These are phyloP conservation scores for Hyaloscypha bicolor DNA, from an alignment of 495 filamentous ascomycete species.

Conservation along the genomic window DNA sequence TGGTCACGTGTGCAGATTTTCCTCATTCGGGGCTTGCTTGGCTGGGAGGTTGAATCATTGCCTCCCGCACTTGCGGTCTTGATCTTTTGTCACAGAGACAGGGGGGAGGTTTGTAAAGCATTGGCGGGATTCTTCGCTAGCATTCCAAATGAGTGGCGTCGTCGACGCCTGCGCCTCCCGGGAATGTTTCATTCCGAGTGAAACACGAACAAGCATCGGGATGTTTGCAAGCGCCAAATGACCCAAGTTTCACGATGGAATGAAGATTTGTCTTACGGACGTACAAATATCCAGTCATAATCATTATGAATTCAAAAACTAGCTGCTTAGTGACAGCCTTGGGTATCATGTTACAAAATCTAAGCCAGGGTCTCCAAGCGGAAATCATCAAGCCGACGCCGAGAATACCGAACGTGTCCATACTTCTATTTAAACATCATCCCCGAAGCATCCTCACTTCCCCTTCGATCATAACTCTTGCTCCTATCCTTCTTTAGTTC, in stretches of 20 bases:
- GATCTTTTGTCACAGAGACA: neutral
- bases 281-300: neutral
- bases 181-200: too few species aligned
- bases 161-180: too few species aligned
- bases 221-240: neutral
- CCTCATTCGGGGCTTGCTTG: neutral
- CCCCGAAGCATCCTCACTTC: constrained; percentile 20
- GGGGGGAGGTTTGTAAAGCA: neutral
- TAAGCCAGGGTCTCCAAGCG: neutral
- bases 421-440: neutral
- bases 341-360: neutral
- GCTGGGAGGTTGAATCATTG: neutral
- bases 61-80: neutral
- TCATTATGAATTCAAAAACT: neutral
- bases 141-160: neutral
- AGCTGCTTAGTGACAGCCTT: neutral
- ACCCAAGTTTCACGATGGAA: neutral
- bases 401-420: neutral
- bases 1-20: neutral
- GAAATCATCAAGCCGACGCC: neutral
- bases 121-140: neutral
- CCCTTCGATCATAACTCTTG: constrained; percentile 34
- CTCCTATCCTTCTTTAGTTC: constrained; percentile 46
- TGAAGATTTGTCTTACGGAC: neutral
- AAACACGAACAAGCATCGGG: too few species aligned